Conservation (phyloP, 2,329 filamentous ascomycete genomes). For the Xylariaceae sp. region DNA sequence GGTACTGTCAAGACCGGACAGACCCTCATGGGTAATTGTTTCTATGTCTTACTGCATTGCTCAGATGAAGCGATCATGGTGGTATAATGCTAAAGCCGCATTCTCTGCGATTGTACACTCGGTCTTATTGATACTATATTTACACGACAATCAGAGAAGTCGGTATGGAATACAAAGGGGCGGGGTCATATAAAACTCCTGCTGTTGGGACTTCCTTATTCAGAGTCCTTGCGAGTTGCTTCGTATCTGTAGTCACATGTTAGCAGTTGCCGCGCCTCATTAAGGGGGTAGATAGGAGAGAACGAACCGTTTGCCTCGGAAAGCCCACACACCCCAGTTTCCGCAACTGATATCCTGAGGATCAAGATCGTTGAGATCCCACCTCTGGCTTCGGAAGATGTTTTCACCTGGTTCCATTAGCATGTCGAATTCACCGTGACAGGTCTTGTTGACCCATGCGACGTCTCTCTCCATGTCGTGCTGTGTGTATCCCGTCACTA, state of each 20-base stretch:
- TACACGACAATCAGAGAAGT: too few species aligned
- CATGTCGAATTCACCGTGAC: constrained; percentile 84
- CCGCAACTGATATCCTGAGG: constrained; percentile 91
- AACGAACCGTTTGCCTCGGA: constrained; percentile 87
- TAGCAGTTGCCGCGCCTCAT: constrained; percentile 26
- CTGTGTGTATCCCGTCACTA: constrained; percentile 94
- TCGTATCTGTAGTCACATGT: constrained; percentile 50
- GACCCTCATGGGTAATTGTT: too few species aligned
- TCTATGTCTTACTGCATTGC: too few species aligned
- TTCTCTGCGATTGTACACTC: not conserved
- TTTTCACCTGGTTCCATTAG: constrained; percentile 92
- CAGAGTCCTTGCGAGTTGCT: constrained; percentile 50
- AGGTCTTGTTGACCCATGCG: constrained; percentile 80
- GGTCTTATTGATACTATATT: constrained; percentile 1
- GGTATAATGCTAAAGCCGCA: not conserved
- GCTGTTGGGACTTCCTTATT: constrained; percentile 14
- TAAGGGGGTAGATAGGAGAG: not conserved
- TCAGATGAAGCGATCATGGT: too few species aligned
- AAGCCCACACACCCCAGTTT: constrained; percentile 97
- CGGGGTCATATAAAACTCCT: not conserved
- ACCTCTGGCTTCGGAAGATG: constrained; percentile 83
- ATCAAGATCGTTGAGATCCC: constrained; percentile 95
- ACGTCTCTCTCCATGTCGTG: constrained; percentile 92
- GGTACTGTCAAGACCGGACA: too few species aligned
- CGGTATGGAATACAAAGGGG: too few species aligned